Conservation (phyloP, 75 land plant genomes). For the Pseudotsuga menziesii region DNA sequence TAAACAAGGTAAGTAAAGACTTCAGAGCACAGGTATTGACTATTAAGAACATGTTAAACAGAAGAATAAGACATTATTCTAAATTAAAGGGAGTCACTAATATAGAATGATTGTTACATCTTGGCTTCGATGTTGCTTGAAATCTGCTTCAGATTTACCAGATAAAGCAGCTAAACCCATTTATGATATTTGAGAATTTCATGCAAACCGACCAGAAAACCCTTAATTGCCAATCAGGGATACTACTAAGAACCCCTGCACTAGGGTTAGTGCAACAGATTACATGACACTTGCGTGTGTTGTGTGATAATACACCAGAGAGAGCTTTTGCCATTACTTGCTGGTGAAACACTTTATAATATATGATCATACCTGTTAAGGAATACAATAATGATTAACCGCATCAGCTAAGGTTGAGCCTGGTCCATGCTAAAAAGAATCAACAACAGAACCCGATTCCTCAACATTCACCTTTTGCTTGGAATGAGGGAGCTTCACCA, state of each 20-base stretch:
- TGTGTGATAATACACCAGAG: background rate
- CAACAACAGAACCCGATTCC: conserved; percentile 5
- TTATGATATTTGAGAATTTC: background rate
- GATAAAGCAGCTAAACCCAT: background rate
- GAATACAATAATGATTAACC: conserved; percentile 6
- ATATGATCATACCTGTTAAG: conserved; percentile 10
- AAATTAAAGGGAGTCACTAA: no score
- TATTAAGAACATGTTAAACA: no score
- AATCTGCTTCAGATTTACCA: background rate
- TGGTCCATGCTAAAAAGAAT: conserved; percentile 11
- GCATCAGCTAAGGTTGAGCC: background rate
- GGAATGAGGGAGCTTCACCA: background rate
- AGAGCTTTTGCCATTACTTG: background rate
- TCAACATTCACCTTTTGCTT: background rate
- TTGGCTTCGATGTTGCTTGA: background rate
- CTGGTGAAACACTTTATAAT: conserved; percentile 12
- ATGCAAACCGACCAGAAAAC: background rate
- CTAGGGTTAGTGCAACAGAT: conserved; percentile 8
- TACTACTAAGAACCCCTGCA: background rate
- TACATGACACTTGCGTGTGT: conserved; percentile 15
- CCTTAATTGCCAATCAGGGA: background rate
- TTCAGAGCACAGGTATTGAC: no score
- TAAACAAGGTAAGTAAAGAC: no score
- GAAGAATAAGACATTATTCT: no score
- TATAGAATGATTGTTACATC: background rate